Evolutionary conservation across 2,329 filamentous ascomycete genomes (phyloP).

Genomic region (Epichloe uncinata): DNA sequence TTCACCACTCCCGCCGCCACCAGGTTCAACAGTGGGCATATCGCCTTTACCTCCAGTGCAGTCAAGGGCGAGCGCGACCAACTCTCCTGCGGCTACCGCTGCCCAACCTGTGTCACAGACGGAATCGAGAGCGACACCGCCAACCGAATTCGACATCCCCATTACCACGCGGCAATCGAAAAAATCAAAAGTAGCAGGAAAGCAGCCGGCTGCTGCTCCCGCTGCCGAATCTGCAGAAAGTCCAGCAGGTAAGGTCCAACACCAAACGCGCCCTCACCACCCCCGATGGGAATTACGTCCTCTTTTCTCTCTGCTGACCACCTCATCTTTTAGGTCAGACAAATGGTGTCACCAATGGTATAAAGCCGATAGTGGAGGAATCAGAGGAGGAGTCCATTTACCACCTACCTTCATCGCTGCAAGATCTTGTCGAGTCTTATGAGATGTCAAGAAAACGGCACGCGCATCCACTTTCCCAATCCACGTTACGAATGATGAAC

Average conservation of each 20-base stretch:
- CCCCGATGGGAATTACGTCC: neutral
- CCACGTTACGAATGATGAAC: constrained; percentile 61
- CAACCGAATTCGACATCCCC: constrained; percentile 13
- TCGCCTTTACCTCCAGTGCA: constrained; percentile 37
- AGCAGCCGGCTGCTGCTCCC: constrained; percentile 25
- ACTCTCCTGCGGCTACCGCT: constrained; percentile 36
- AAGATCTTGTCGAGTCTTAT: constrained; percentile 83
- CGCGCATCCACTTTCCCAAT: constrained; percentile 45
- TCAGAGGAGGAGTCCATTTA: constrained; percentile 71
- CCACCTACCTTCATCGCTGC: constrained; percentile 76
- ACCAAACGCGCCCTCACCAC: neutral
- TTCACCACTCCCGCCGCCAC: constrained; percentile 82
- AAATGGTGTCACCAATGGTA: constrained; percentile 40
- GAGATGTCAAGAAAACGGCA: constrained; percentile 66
- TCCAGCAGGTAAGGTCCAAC: constrained; percentile 27
- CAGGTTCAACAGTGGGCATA: constrained; percentile 40
- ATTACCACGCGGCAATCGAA: constrained; percentile 21
- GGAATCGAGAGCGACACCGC: constrained; percentile 2
- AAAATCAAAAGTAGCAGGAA: constrained; percentile 30
- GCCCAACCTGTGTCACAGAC: constrained; percentile 31
- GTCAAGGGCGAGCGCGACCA: constrained; percentile 41
- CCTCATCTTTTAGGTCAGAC: constrained; percentile 20
- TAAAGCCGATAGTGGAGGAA: constrained; percentile 29
- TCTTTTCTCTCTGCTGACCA: neutral
- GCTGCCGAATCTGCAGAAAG: constrained; percentile 28